Conservation (phyloP, 1,284 basidiomycete genomes). For the Mycena citricolor region DNA sequence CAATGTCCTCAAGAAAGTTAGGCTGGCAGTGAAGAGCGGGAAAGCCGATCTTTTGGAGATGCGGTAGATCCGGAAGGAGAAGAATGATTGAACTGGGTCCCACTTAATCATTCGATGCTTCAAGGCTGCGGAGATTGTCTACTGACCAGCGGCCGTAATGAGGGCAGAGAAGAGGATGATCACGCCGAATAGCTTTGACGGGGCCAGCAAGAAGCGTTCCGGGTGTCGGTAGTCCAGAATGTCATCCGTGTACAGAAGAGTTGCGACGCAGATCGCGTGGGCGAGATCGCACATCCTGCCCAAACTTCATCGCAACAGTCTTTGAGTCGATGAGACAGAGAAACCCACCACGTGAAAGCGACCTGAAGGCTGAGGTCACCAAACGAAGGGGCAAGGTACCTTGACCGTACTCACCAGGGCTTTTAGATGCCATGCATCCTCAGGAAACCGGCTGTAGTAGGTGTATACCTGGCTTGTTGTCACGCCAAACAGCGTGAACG, state of each 20-base stretch:
- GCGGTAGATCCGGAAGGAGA: slow-evolving; percentile 1
- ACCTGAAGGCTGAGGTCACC: no score
- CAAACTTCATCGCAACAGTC: no score
- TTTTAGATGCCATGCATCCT: slow-evolving; percentile 6
- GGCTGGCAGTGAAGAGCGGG: not conserved
- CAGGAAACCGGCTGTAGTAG: slow-evolving; percentile 4
- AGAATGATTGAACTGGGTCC: not conserved
- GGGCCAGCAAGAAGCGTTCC: not conserved
- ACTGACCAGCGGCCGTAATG: slow-evolving; percentile 2
- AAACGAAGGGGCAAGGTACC: no score
- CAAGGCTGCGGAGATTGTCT: not conserved
- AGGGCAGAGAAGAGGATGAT: slow-evolving; percentile 3
- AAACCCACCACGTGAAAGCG: no score
- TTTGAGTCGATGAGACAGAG: no score
- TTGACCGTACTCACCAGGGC: slow-evolving; percentile 10
- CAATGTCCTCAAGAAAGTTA: not conserved
- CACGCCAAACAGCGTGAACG: slow-evolving; percentile 1
- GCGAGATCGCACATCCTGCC: slow-evolving; percentile 2
- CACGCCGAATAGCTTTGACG: no score
- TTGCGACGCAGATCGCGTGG: slow-evolving; percentile 2
- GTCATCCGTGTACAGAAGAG: slow-evolving; percentile 4
- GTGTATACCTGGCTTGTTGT: slow-evolving; percentile 3
- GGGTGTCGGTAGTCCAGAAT: slow-evolving; percentile 9
- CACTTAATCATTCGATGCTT: not conserved
- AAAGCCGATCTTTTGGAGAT: no score